A percentile compares a stretch with the other conserved stretches of the same genome.
Conservation (phyloP, 805 yeast species). For the Candida chauliodis region DNA sequence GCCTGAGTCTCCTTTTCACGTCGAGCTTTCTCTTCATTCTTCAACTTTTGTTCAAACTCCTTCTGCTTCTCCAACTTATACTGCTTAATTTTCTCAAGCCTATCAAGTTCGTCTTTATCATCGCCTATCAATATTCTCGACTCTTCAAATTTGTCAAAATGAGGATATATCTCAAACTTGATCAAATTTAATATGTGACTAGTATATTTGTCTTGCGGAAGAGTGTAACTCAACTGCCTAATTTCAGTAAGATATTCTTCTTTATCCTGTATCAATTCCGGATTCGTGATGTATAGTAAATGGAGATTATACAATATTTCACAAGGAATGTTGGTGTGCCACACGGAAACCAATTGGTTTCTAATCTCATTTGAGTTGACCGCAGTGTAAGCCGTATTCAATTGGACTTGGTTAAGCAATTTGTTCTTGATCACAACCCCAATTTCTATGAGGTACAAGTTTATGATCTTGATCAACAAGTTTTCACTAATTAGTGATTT, state of each 20-base stretch:
- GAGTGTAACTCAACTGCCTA: slow-evolving; percentile 5
- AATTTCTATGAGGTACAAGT: slow-evolving; percentile 33
- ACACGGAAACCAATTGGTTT: slow-evolving; percentile 2
- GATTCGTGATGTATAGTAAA: slow-evolving; percentile 27
- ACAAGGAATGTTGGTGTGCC: slow-evolving; percentile 21
- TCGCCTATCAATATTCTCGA: slow-evolving; percentile 25
- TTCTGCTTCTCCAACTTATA: slow-evolving; percentile 1
- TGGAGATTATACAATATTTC: slow-evolving; percentile 32
- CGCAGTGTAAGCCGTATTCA: slow-evolving; percentile 5
- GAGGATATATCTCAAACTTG: slow-evolving; percentile 34
- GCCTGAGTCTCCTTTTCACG: slow-evolving; percentile 10
- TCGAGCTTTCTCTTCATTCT: slow-evolving; percentile 9
- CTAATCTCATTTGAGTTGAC: slow-evolving; percentile 8
- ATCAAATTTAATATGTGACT: slow-evolving; percentile 28
- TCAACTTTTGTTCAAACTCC: slow-evolving; percentile 6
- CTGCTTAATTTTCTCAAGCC: slow-evolving; percentile 13
- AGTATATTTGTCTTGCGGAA: slow-evolving; percentile 15
- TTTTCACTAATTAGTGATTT: slow-evolving; percentile 24
- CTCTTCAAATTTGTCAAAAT: slow-evolving; percentile 21
- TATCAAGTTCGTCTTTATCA: slow-evolving; percentile 8
- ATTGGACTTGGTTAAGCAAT: not conserved
- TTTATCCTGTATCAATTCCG: slow-evolving; percentile 12
- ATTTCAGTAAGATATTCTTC: slow-evolving; percentile 10
- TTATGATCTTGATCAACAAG: slow-evolving; percentile 30
- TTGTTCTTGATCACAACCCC: slow-evolving; percentile 19